Percentiles rank a stretch among this genome's conserved stretches.
Conservation (phyloP, 2,329 filamentous ascomycete species). For the Xylaria sp. region DNA sequence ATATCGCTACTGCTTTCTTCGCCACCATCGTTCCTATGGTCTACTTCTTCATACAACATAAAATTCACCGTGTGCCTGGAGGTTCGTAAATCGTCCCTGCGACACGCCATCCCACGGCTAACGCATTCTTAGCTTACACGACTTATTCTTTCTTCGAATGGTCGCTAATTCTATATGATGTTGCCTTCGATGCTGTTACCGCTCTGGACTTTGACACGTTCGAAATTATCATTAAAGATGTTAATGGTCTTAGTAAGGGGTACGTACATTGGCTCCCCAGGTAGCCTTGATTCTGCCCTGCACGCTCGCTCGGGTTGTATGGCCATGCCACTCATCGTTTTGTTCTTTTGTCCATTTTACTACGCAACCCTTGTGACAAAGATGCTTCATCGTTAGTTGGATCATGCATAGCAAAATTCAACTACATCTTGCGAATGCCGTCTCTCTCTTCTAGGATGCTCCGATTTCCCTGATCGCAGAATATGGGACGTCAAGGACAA, state of each 20-base stretch:
- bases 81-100: constrained; percentile 65
- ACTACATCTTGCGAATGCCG: not conserved
- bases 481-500: not conserved
- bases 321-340: constrained; percentile 9
- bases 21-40: constrained; percentile 88
- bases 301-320: constrained; percentile 45
- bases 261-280: constrained; percentile 97
- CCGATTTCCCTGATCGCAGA: not conserved
- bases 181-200: constrained; percentile 95
- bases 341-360: constrained; percentile 14
- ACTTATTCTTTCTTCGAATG: constrained; percentile 98
- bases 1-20: constrained; percentile 85
- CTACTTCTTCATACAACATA: constrained; percentile 99
- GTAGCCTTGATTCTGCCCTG: constrained; percentile 62
- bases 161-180: constrained; percentile 92
- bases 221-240: constrained; percentile 87
- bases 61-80: constrained; percentile 91
- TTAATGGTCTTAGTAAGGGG: constrained; percentile 93
- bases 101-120: constrained; percentile 13
- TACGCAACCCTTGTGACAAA: not conserved
- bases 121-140: constrained; percentile 79
- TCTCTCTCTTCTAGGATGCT: not conserved
- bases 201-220: constrained; percentile 90
- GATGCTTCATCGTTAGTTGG: not conserved
- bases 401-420: not conserved